These are phyloP conservation scores for Fraxinus floribunda DNA, from an alignment of 305 asterid genomes.

Conservation along the genomic window DNA sequence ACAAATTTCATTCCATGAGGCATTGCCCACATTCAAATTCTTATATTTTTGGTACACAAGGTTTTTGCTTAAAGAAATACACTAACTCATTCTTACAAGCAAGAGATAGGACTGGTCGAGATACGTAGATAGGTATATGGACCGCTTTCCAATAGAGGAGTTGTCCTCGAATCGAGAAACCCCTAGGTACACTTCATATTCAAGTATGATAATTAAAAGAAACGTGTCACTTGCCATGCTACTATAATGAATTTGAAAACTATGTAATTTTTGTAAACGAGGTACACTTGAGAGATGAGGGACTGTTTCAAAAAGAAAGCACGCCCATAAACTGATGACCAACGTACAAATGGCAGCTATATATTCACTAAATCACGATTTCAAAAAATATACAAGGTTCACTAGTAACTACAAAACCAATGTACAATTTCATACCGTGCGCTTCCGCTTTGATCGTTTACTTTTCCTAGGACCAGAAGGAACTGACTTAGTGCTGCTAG, in stretches of 20 bases:
- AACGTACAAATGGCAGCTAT: slow-evolving; percentile 49
- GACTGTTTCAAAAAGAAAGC: slow-evolving; percentile 24
- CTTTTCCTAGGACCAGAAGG: slow-evolving; percentile 76
- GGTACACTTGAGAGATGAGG: slow-evolving; percentile 24
- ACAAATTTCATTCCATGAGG: background rate
- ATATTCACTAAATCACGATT: slow-evolving; percentile 38
- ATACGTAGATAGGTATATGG: background rate
- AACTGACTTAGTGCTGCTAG: slow-evolving; percentile 56
- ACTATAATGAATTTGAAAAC: slow-evolving; percentile 4
- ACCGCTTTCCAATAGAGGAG: background rate
- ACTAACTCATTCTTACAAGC: background rate
- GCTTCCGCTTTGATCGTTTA: slow-evolving; percentile 83
- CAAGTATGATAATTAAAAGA: background rate
- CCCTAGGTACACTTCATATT: background rate
- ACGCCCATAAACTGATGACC: slow-evolving; percentile 40
- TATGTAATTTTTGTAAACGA: slow-evolving; percentile 23
- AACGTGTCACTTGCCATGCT: background rate
- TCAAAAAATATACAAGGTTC: slow-evolving; percentile 52
- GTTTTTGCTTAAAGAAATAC: background rate
- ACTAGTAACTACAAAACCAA: slow-evolving; percentile 44
- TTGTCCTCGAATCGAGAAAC: background rate
- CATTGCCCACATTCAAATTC: background rate
- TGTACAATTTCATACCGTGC: slow-evolving; percentile 60
- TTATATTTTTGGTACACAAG: background rate
- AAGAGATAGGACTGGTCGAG: background rate